phyloP scores from a whole-genome alignment of 352 stramenopile genomes.

The Pythium vanterpoolii region DNA sequence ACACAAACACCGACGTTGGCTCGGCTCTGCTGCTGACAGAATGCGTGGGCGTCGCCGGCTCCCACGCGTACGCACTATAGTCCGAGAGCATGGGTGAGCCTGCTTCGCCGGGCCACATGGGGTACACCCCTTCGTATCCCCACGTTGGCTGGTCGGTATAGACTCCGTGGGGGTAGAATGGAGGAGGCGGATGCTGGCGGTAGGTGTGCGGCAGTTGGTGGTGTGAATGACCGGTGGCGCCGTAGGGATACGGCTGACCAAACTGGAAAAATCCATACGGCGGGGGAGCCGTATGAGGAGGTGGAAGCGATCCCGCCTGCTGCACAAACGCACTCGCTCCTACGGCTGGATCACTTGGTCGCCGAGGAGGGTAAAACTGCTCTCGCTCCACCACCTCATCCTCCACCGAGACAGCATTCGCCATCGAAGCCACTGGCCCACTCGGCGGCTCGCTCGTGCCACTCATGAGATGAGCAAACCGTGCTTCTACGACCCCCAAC shows the following conservation, averaged over 20 bases:
- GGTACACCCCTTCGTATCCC: constrained; percentile 13
- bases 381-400: background rate
- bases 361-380: background rate
- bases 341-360: background rate
- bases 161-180: constrained; percentile 10
- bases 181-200: background rate
- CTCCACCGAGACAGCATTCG: background rate
- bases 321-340: constrained; percentile 1
- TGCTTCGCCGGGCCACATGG: background rate
- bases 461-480: constrained; percentile 81
- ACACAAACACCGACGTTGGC: constrained; percentile 49
- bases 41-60: background rate
- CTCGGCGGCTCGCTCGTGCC: constrained; percentile 17
- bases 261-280: constrained; percentile 26
- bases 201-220: constrained; percentile 1
- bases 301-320: background rate
- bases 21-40: too few relatives aligned
- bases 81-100: constrained; percentile 8
- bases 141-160: background rate
- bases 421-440: background rate
- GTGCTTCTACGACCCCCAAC: constrained; percentile 65
- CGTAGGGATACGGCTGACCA: constrained; percentile 21
- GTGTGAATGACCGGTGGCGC: background rate
- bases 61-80: constrained; percentile 10
- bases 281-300: too few relatives aligned